phyloP scores from a whole-genome alignment of 2,329 filamentous ascomycete genomes.

The Ophiostoma ulmi region DNA sequence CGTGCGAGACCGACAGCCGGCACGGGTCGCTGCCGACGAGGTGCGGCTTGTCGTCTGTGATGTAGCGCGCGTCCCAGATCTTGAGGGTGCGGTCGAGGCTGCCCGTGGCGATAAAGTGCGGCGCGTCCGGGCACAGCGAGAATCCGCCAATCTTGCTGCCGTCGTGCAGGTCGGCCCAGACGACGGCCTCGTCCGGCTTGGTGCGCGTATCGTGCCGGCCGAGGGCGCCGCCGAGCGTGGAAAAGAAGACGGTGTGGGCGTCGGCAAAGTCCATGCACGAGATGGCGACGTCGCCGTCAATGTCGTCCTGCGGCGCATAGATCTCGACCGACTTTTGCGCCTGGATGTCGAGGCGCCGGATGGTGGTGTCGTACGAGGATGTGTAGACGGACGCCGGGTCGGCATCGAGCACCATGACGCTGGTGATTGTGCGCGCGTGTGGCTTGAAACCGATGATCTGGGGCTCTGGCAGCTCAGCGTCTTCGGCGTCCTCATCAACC shows the following conservation, averaged over 20 bases:
- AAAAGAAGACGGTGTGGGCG: conserved; percentile 75
- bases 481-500: conserved; percentile 56
- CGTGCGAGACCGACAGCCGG: conserved; percentile 82
- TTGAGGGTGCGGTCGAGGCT: conserved; percentile 85
- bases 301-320: conserved; percentile 66
- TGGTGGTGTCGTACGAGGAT: conserved; percentile 86
- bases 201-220: conserved; percentile 74
- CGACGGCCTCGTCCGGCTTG: conserved; percentile 48
- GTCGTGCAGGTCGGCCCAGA: conserved; percentile 68
- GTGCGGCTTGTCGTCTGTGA: conserved; percentile 50
- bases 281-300: conserved; percentile 61
- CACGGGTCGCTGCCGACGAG: conserved; percentile 78
- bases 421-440: conserved; percentile 81
- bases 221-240: conserved; percentile 74
- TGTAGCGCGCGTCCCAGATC: conserved; percentile 75
- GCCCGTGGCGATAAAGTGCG: conserved; percentile 81
- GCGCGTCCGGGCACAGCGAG: conserved; percentile 70
- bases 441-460: conserved; percentile 86
- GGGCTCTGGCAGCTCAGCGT: conserved; percentile 60
- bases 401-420: conserved; percentile 69
- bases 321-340: conserved; percentile 75
- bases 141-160: conserved; percentile 92
- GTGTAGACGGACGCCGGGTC: conserved; percentile 75
- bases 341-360: conserved; percentile 77
- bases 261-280: conserved; percentile 81